A percentile compares a stretch with the other conserved stretches of the same genome.
Evolutionary conservation across 1,139 yeast genomes (phyloP).

Genomic region (Hanseniaspora sp.): DNA sequence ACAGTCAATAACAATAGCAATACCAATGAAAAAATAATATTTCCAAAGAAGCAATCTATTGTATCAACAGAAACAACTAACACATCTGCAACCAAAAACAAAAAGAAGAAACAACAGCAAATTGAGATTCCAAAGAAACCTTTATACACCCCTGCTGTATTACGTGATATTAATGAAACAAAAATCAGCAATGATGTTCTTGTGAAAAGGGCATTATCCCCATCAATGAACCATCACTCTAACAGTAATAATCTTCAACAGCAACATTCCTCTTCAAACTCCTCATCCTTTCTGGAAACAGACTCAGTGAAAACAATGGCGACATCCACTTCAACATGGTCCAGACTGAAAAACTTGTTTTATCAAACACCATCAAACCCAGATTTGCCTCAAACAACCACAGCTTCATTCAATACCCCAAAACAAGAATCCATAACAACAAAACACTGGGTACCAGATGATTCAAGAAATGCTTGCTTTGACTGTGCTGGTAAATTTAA

Average conservation of each 20-base stretch:
- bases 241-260: neutral
- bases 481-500: constrained; percentile 58
- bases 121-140: constrained; percentile 71
- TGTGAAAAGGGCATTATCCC: constrained; percentile 14
- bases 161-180: constrained; percentile 44
- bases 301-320: neutral
- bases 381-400: constrained; percentile 1
- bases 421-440: constrained; percentile 39
- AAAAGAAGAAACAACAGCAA: constrained; percentile 32
- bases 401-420: constrained; percentile 16
- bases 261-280: neutral
- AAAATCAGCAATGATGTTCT: constrained; percentile 33
- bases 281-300: neutral
- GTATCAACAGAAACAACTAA: neutral
- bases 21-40: constrained; percentile 20
- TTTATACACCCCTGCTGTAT: constrained; percentile 79
- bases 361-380: neutral
- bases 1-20: neutral
- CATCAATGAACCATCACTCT: neutral
- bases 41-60: neutral
- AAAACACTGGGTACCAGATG: constrained; percentile 73
- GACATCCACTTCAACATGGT: constrained; percentile 8
- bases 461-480: constrained; percentile 50
- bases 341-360: neutral
- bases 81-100: neutral